Base-by-base conservation (phyloP, 805 yeast species). In the Isabelozyma pseudorhagii region DNA sequence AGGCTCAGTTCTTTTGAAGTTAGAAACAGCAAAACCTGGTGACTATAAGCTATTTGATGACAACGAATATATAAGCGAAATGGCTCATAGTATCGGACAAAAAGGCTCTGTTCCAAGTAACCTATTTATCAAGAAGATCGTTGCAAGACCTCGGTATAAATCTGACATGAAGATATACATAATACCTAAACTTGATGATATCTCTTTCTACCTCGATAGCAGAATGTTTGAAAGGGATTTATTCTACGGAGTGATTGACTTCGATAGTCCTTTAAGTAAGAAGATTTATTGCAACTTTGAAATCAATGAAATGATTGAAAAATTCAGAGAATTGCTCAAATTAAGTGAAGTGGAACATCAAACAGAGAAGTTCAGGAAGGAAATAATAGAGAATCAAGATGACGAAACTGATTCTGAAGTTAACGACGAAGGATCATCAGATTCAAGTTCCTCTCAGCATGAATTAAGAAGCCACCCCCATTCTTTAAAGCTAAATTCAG, bases 71-170 rank as follows among this genome's bases (percentile, higher is more conserved):
- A 47, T 59, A 18, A 73, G 70, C 25, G 77, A 73, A 41, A 66
- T 70, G 69, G 50, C 61, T 13, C 64, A 67, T 44, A 62, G 72
- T 9, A 63, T 77, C 31, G 81, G 81, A 1, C 60, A 61, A 29
- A 53, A 58, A 1, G 75, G 75, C 25, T 80, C 77, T 44, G 63
- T 69, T 31, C 79, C 82, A 1, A 66, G 74, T 27, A 74, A 81
- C 39, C 63, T 77, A 4, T 82, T 79, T 56, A 63, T 83, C 45
- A 83, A 83, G 61, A 80, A 80, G 51, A 69, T 77, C 21, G 76
- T 82, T 34, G 86, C 86, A 11, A 67, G 85, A 54, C 87, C 87
- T 10, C 63, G 87, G 34, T 83, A 83, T 62, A 83, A 83, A 58
- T 71, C 81, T 5, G 80, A 79, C 54, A 83, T 83, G 87, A 79